Base-by-base conservation (phyloP, 2,329 filamentous ascomycete species). In the Hysterium pulicare region DNA sequence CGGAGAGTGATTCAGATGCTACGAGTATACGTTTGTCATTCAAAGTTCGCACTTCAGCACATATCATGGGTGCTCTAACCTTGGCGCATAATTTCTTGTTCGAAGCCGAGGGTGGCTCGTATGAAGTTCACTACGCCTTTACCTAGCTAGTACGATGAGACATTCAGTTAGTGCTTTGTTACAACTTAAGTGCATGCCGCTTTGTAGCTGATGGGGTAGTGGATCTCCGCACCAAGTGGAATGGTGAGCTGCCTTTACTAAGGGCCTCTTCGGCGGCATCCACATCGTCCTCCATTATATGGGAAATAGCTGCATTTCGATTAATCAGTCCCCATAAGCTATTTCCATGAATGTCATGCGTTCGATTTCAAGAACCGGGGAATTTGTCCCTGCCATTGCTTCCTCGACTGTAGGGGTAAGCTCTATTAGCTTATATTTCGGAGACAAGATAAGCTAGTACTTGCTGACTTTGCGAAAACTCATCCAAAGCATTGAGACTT, bases 201-300 rank as follows among this genome's bases (percentile, higher is more conserved):
- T n/a, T n/a, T n/a, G n/a, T n/a, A n/a, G n/a, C n/a, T n/a, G n/a
- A n/a, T n/a, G n/a, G n/a, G n/a, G n/a, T 19, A 23, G 23, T 37
- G 9, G 15, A 31, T 31, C 20, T 20, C 22, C 53, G 44, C 58
- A 82, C 79, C 70, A 82, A 81, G 68, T 98, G 93, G 61, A 94
- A 97, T n/a, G 87, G 81, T 5, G 90, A 95, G 53, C 79, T 77
- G 33, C 86, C 84, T 52, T 84, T 78, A 38, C 78, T 77, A 26
- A 95, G 75, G 32, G 82, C 81, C 46, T 75, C 74, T 69, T 94
- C 87, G 5, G 93, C 93, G 30, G 81, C 83, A 26, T 89, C 86
- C 46, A 97, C 84, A 68, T 97, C 89, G 68, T 95, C 90, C 61
- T 93, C 85, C 76, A 95, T 85, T 54, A 95, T 87, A 44, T 87